These are phyloP conservation scores for Aspergillus tamarii DNA, from an alignment of 2,329 filamentous ascomycete genomes.

Conservation along the genomic window DNA sequence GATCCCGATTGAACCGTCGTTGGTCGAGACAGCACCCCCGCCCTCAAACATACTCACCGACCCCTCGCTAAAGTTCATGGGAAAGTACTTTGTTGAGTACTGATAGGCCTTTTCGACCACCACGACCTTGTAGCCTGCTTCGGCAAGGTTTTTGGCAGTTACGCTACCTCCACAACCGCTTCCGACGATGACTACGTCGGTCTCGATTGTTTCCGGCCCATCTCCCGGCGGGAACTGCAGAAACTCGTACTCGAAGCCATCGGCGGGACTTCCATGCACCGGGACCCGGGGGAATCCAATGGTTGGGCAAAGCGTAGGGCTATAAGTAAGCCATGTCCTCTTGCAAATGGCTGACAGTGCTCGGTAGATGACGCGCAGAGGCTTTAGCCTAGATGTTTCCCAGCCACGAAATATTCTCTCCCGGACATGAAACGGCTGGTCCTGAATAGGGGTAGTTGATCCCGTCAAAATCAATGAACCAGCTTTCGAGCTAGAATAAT, in stretches of 20 bases:
- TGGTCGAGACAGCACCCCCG: slow-evolving; percentile 59
- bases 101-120: slow-evolving; percentile 84
- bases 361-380: slow-evolving; percentile 54
- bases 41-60: slow-evolving; percentile 70
- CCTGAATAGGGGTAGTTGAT: slow-evolving; percentile 56
- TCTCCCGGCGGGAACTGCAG: slow-evolving; percentile 59
- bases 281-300: slow-evolving; percentile 60
- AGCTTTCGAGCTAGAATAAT: slow-evolving; percentile 50
- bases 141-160: slow-evolving; percentile 76
- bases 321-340: slow-evolving; percentile 57
- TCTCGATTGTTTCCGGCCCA: slow-evolving; percentile 65
- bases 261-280: slow-evolving; percentile 54
- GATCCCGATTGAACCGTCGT: slow-evolving; percentile 63
- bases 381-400: slow-evolving; percentile 56
- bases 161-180: slow-evolving; percentile 86
- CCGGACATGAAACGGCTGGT: slow-evolving; percentile 58
- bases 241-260: slow-evolving; percentile 60
- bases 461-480: slow-evolving; percentile 63
- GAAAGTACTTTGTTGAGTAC: slow-evolving; percentile 71
- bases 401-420: slow-evolving; percentile 58
- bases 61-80: slow-evolving; percentile 69
- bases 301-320: slow-evolving; percentile 53
- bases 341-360: slow-evolving; percentile 55
- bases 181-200: slow-evolving; percentile 83
- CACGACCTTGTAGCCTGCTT: slow-evolving; percentile 73